Percentiles rank a stretch among this genome's conserved stretches.
These are phyloP conservation scores for Prorocentrum cordatum DNA, from an alignment of 169 alveolate species.

Conservation along the genomic window DNA sequence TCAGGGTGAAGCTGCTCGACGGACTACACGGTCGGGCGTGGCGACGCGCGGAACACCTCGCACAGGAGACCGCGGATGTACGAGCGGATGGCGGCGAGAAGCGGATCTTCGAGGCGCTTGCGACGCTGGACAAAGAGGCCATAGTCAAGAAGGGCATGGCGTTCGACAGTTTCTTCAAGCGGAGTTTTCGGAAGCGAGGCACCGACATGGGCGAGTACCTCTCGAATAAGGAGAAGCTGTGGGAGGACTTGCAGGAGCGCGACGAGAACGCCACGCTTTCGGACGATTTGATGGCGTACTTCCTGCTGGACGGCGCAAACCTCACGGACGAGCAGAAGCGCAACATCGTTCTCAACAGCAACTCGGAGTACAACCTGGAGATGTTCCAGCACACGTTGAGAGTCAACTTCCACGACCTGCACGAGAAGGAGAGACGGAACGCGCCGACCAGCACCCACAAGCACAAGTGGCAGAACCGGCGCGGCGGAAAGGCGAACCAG, in stretches of 20 bases:
- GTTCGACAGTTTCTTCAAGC: neutral
- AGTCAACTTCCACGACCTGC: neutral
- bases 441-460: too few species aligned
- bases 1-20: neutral
- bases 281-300: constrained; percentile 12
- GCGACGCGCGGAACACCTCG: neutral
- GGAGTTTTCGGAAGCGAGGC: neutral
- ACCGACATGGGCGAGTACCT: neutral
- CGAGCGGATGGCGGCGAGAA: neutral
- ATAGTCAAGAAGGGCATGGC: neutral
- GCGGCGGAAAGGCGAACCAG: too few species aligned
- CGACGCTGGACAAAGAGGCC: neutral
- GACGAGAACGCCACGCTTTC: neutral
- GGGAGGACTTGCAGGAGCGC: neutral
- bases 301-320: neutral
- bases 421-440: neutral
- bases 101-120: neutral
- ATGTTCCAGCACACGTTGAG: neutral
- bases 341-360: neutral
- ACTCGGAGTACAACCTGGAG: neutral
- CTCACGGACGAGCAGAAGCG: neutral
- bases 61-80: neutral
- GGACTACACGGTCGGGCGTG: neutral
- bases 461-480: too few species aligned
- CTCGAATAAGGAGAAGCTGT: neutral